Base-by-base conservation (phyloP, 805 yeast species). In the Nakazawaea wyomingensis region DNA sequence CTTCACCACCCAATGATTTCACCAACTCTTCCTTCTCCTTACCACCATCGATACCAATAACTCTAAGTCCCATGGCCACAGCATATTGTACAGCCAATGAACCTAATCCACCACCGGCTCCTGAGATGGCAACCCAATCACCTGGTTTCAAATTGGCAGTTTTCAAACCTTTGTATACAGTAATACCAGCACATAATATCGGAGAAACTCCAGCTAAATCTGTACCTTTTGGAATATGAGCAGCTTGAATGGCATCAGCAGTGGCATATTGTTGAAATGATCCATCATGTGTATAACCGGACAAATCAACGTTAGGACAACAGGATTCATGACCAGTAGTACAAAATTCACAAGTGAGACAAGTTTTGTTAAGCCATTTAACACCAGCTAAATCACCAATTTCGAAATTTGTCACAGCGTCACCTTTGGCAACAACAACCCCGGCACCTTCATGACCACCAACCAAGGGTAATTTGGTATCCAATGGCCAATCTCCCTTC, bases 371-470 rank as follows among this genome's bases (percentile, higher is more conserved):
- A 59, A 85, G 69, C 93, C 95, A 85, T 65, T 85, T 85, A 60
- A 86, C 69, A 55, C 95, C 95, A 32, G 90, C 95, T 45, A 66
- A 70, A 64, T 86, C 95, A 56, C 95, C 95, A 50, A 82, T 68
- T 61, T 83, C 75, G 66, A 84, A 82, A 62, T 81, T 81, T 44
- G 61, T 67, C 45, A 86, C 95, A 54, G 74, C 71, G 37, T 69
- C 67, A 52, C 95, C 95, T 58, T 74, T 71, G 48, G 82, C 90
- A 47, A 85, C 93, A 51, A 85, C 93, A 40, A 76, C 75, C 61
- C 95, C 95, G 22, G 91, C 90, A 68, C 93, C 95, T 67, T 85
- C 95, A 67, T 85, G 95, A 54, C 95, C 95, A 50, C 93, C 93
- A 39, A 85, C 89, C 53, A 84, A 68, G 19, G 93, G 91, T 48